Conservation (phyloP, 2,329 filamentous ascomycete genomes). For the Cytospora chrysosperma region DNA sequence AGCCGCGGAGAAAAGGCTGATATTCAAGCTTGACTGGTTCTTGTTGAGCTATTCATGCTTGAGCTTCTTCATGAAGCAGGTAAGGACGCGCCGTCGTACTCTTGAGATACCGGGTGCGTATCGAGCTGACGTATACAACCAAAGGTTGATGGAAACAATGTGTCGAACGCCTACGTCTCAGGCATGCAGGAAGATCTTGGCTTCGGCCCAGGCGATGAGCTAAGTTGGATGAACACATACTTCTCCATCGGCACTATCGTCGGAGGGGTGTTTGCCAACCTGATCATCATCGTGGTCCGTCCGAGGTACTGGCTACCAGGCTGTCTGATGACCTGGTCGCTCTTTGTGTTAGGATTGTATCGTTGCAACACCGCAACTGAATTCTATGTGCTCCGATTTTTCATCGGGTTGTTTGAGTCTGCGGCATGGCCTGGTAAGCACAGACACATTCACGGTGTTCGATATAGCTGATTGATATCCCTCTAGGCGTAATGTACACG, state of each 20-base stretch:
- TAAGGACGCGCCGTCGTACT: not conserved
- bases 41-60: slow-evolving; percentile 42
- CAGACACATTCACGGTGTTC: not conserved
- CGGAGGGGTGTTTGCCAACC: slow-evolving; percentile 43
- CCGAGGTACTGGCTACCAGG: slow-evolving; percentile 43
- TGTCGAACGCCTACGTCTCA: slow-evolving; percentile 49
- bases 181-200: slow-evolving; percentile 48
- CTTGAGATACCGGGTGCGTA: not conserved
- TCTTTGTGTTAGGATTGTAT: slow-evolving; percentile 42
- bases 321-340: slow-evolving; percentile 39
- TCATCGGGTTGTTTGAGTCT: slow-evolving; percentile 55
- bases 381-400: slow-evolving; percentile 50
- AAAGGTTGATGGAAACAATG: slow-evolving; percentile 44
- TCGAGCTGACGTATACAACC: not conserved
- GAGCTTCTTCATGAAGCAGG: slow-evolving; percentile 45
- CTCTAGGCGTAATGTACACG: slow-evolving; percentile 47
- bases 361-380: slow-evolving; percentile 38
- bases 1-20: slow-evolving; percentile 43
- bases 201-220: slow-evolving; percentile 41
- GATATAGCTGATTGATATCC: not conserved
- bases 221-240: slow-evolving; percentile 46
- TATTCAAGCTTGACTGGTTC: slow-evolving; percentile 51
- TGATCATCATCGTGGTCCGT: slow-evolving; percentile 44
- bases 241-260: slow-evolving; percentile 49
- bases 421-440: slow-evolving; percentile 46